Conservation (phyloP, 2,329 filamentous ascomycete genomes). For the Proliferodiscus dingleyae region DNA sequence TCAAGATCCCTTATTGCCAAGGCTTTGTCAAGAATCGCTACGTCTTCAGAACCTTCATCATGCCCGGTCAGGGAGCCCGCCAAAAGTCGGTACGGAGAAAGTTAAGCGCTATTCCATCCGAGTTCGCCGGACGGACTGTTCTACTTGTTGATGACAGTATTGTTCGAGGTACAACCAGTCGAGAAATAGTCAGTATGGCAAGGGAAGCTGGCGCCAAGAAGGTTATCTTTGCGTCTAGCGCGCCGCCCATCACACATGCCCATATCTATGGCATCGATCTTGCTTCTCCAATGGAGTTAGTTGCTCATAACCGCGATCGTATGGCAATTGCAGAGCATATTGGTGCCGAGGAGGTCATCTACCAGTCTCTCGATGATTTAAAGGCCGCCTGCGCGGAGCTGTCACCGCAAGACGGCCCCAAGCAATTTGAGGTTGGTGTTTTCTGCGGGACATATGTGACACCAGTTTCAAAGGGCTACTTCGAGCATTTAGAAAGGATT, state of each 20-base stretch:
- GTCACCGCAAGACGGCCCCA: conserved; percentile 51
- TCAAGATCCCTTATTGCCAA: conserved; percentile 73
- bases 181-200: conserved; percentile 79
- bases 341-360: conserved; percentile 72
- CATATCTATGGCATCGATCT: conserved; percentile 84
- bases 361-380: conserved; percentile 73
- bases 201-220: conserved; percentile 76
- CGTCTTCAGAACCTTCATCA: conserved; percentile 82
- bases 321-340: conserved; percentile 61
- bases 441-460: conserved; percentile 88
- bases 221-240: conserved; percentile 78
- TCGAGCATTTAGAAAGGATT: conserved; percentile 70
- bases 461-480: conserved; percentile 72
- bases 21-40: conserved; percentile 89
- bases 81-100: conserved; percentile 87
- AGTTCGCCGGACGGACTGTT: conserved; percentile 77
- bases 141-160: conserved; percentile 86
- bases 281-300: conserved; percentile 64
- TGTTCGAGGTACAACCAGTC: conserved; percentile 77
- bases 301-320: conserved; percentile 62
- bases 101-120: conserved; percentile 77
- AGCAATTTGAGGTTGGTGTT: conserved; percentile 82
- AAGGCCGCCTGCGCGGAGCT: conserved; percentile 72
- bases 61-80: conserved; percentile 74
- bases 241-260: conserved; percentile 76